Evolutionary conservation across 176 grass and related monocot genomes (phyloP), one percentile per base, ranked within the genome.

Genomic region (Carex kokanica): DNA sequence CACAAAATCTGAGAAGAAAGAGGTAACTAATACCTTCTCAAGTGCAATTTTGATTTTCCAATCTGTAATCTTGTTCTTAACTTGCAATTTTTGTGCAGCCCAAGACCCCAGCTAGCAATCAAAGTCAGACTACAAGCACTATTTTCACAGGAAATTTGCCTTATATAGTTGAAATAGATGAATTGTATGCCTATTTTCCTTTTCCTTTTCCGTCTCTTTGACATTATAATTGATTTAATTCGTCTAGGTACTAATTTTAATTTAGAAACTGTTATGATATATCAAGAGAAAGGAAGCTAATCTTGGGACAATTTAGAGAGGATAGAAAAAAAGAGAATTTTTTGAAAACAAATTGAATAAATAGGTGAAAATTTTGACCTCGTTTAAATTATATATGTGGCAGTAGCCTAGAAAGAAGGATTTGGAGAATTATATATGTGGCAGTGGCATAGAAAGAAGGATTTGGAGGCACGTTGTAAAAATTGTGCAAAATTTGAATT

Each of bases 101-200:
- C 27, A 91, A 92, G 83, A 94, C 90, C 4, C 91, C 94, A 88
- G 80, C n/a, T 6, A 84, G 29, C 25, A 84, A 59, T 81, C 72
- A 93, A 86, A 79, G 18, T 71, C 80, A 87, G 55, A 20, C 25
- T 27, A 27, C 87, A 14, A 86, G 71, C 45, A 97, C 85, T 6
- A 75, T 97, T 52, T 97, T 91, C 88, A 27, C 94, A 52, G 90
- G 77, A 31, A 97, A 97, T 31, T 38, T 89, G 47, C 36, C 88
- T 8, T 97, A 38, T 1, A 29, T 11, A 54, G 38, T 58, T 34
- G 88, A 86, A 24, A 2, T 41, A 71, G 90, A 92, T 1, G 58
- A 88, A 32, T 61, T 94, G 94, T 97, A 94, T 38, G 90, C 86
- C 51, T 78, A 7, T 59, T 16, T 24, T 10, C 2, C 47, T n/a